Conservation (phyloP, 2,329 filamentous ascomycete genomes). For the Torrubiellomyces zombiae region DNA sequence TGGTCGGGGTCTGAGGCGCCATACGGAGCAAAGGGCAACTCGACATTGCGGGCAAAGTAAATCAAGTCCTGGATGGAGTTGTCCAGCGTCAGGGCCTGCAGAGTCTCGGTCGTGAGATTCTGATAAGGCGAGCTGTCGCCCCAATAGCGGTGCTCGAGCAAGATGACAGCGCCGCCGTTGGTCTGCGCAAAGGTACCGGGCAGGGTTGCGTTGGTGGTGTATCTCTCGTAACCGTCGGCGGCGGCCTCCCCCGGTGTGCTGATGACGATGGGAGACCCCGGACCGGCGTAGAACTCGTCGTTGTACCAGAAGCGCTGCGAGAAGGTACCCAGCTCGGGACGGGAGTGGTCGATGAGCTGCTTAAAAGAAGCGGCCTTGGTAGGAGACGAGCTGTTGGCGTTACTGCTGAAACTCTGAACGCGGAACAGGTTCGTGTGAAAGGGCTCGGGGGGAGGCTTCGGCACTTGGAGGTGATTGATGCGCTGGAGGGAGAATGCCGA, state of each 20-base stretch:
- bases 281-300: slow-evolving; percentile 51
- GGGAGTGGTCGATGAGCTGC: slow-evolving; percentile 41
- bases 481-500: neutral
- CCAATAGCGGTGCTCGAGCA: slow-evolving; percentile 75
- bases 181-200: slow-evolving; percentile 47
- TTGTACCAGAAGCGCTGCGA: slow-evolving; percentile 68
- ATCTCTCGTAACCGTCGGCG: slow-evolving; percentile 40
- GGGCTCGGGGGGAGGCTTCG: neutral
- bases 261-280: slow-evolving; percentile 63
- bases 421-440: neutral
- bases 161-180: slow-evolving; percentile 53
- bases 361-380: slow-evolving; percentile 19
- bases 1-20: slow-evolving; percentile 44
- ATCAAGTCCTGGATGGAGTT: slow-evolving; percentile 61
- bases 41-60: slow-evolving; percentile 57
- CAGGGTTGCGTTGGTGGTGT: slow-evolving; percentile 55
- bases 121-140: slow-evolving; percentile 51
- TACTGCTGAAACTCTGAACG: neutral
- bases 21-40: slow-evolving; percentile 49
- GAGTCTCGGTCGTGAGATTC: slow-evolving; percentile 45
- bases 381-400: neutral
- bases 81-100: slow-evolving; percentile 64
- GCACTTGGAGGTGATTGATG: neutral
- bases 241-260: slow-evolving; percentile 48
- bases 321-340: slow-evolving; percentile 43